Evolutionary conservation across 768 basidiomycete genomes (phyloP), one percentile per base, ranked within the genome.

Genomic region (Boletus sp.): DNA sequence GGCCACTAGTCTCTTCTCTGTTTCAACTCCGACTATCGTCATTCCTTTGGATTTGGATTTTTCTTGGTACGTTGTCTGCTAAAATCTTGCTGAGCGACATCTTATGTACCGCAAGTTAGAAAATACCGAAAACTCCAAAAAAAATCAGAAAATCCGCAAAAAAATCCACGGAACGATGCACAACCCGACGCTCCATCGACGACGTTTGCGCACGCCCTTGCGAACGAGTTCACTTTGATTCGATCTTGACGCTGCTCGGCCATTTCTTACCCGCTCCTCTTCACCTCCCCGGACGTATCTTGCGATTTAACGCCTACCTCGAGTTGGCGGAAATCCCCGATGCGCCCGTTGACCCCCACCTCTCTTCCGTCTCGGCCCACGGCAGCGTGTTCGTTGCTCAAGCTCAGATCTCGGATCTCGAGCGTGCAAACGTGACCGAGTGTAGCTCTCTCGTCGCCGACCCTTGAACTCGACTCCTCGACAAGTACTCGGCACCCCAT

Each of bases 141-240:
- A 57, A 56, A 58, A 49, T 24, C 20, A 28, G 40, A 55, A 55
- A 58, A 55, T 39, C 12, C 10, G 40, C 46, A 10, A 59, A 41
- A 59, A 36, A 47, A 58, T n/a, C 40, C 41, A 49, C 15, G 7
- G 32, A 35, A 59, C 37, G 51, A 35, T 46, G 11, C 51, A n/a
- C 33, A 9, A 28, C 50, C 14, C 30, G 30, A 29, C 8, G 7
- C 12, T 8, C 18, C 20, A n/a, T 47, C 24, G 15, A 47, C 39
- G 39, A 41, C 42, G 35, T 9, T 7, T 10, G 12, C 15, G 48
- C 32, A 29, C 28, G 3, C 28, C 44, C 35, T 47, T 28, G 20
- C 37, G 5, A 54, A 54, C 30, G 24, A 18, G 46, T 29, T 48
- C 40, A 7, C 57, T 33, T 20, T 24, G 35, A 28, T 20, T 29